Percentiles rank a stretch among this genome's conserved stretches.
Evolutionary conservation across 2,329 filamentous ascomycete species (phyloP).

Genomic region (Botrytis sinoallii): DNA sequence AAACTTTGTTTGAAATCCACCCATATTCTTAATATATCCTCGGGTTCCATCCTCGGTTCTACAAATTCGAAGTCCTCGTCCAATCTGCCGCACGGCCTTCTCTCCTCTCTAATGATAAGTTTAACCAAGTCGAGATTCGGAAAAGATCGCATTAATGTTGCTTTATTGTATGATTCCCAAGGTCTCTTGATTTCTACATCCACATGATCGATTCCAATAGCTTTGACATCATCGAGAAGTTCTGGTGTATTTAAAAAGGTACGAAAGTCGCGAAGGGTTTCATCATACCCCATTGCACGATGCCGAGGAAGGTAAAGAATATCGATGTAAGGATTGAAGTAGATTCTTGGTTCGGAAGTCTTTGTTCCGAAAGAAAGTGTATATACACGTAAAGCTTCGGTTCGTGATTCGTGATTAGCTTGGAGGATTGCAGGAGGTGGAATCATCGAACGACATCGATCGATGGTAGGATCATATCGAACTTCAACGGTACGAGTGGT

Average conservation of each 20-base stretch:
- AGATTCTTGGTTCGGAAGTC: constrained; percentile 30
- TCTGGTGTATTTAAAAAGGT: constrained; percentile 36
- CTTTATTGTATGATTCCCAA: constrained; percentile 53
- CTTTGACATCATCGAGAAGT: constrained; percentile 39
- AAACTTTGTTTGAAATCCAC: constrained; percentile 33
- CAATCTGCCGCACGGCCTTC: not conserved
- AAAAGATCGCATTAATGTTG: constrained; percentile 45
- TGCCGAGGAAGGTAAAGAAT: constrained; percentile 38
- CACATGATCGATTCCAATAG: constrained; percentile 48
- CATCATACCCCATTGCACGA: constrained; percentile 38
- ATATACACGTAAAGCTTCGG: constrained; percentile 42
- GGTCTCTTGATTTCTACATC: constrained; percentile 44
- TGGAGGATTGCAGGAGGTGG: constrained; percentile 44
- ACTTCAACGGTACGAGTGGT: constrained; percentile 30
- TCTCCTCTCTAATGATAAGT: constrained; percentile 26
- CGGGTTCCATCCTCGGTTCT: constrained; percentile 25
- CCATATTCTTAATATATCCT: constrained; percentile 31
- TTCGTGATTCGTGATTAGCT: constrained; percentile 43
- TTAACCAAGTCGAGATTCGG: constrained; percentile 34
- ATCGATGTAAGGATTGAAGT: constrained; percentile 35
- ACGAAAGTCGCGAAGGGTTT: constrained; percentile 43
- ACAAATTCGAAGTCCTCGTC: constrained; percentile 27
- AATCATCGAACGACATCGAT: constrained; percentile 40
- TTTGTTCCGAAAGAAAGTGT: constrained; percentile 40
- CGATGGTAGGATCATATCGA: constrained; percentile 37